phyloP scores from a whole-genome alignment of 2,329 filamentous ascomycete genomes.

The Stenocarpella maydis region DNA sequence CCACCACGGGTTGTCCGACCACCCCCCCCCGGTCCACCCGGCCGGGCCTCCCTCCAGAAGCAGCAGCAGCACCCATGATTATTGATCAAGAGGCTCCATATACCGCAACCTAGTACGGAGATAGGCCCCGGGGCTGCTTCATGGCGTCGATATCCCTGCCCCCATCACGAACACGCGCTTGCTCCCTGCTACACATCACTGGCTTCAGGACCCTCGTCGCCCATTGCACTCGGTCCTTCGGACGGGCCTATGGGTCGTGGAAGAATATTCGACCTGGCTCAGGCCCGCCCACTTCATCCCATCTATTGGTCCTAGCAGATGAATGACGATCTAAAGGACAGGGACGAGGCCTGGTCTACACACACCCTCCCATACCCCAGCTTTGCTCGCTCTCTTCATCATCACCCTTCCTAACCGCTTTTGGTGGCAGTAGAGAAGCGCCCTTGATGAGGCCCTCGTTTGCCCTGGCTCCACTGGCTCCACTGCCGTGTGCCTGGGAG shows the following conservation, averaged over 20 bases:
- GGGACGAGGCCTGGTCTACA: not conserved
- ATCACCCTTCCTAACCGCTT: not conserved
- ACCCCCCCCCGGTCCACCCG: not conserved
- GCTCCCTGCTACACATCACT: not conserved
- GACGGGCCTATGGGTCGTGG: constrained; percentile 7
- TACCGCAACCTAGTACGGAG: not conserved
- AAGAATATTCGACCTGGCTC: not conserved
- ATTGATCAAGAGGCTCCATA: constrained; percentile 19
- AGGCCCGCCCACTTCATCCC: constrained; percentile 11
- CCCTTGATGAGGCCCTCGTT: constrained; percentile 15
- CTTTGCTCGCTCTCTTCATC: not conserved
- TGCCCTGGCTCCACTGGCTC: constrained; percentile 7
- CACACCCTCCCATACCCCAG: not conserved
- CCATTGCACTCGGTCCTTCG: constrained; percentile 11
- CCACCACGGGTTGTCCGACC: constrained; percentile 8
- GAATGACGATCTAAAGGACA: not conserved
- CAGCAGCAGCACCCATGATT: not conserved
- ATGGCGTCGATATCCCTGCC: not conserved
- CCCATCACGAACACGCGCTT: not conserved
- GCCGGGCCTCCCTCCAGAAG: not conserved
- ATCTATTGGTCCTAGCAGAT: constrained; percentile 4
- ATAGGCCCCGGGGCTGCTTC: not conserved
- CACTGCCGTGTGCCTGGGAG: constrained; percentile 24
- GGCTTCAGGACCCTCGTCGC: not conserved
- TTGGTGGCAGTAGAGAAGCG: constrained; percentile 16